phyloP scores from a whole-genome alignment of 257 asterid genomes.

The Solanum pennellii region DNA sequence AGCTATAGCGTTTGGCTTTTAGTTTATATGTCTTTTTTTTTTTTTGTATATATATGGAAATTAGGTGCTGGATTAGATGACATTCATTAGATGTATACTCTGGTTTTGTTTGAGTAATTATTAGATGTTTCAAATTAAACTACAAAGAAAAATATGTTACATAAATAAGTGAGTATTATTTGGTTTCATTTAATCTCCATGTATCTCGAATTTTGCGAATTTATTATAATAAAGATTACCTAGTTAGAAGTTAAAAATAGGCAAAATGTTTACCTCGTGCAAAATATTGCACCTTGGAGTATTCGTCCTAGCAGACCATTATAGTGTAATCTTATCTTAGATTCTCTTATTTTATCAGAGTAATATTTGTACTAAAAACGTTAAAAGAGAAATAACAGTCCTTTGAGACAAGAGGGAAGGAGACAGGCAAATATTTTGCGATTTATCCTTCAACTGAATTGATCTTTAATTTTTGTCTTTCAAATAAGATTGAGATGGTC shows the following conservation, averaged over 20 bases:
- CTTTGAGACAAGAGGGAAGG: not conserved
- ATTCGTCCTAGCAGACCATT: not conserved
- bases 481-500: not conserved
- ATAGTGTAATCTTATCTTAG: too few relatives aligned
- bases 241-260: not conserved
- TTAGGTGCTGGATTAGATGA: not conserved
- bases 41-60: not conserved
- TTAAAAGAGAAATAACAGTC: too few relatives aligned
- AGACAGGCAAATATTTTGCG: not conserved
- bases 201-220: not conserved
- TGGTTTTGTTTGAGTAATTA: not conserved
- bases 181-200: not conserved
- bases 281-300: not conserved
- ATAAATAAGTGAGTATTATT: not conserved
- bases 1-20: not conserved
- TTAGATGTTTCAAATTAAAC: not conserved
- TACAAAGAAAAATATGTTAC: not conserved
- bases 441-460: not conserved
- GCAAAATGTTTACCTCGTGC: not conserved
- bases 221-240: not conserved
- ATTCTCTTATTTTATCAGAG: too few relatives aligned
- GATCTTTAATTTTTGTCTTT: too few relatives aligned
- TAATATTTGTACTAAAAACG: too few relatives aligned
- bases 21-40: not conserved
- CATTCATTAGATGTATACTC: not conserved